Conservation (phyloP, 768 basidiomycete species). For the Tephrocybe sp. region DNA sequence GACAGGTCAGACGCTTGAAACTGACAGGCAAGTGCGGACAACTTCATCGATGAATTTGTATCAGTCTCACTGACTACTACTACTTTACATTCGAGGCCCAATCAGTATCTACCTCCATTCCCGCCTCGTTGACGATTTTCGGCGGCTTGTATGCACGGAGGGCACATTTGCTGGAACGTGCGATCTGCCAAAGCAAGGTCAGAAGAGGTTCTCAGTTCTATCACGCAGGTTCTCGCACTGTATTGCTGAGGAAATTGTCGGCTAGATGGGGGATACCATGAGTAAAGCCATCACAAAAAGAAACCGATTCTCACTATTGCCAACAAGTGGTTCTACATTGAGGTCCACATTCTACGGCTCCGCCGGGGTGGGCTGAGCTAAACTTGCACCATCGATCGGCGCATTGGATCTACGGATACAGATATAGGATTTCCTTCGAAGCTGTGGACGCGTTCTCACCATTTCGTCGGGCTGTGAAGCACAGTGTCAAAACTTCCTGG, state of each 20-base stretch:
- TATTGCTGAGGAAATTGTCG: conserved; percentile 71
- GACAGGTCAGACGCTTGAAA: too few relatives aligned
- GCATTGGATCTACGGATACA: conserved; percentile 55
- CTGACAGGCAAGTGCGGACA: too few relatives aligned
- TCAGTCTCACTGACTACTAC: background rate
- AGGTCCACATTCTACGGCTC: conserved; percentile 46
- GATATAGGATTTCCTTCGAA: background rate
- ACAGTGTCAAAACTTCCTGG: conserved; percentile 7
- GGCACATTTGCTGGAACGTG: conserved; percentile 27
- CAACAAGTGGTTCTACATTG: conserved; percentile 63
- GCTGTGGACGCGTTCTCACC: conserved; percentile 32
- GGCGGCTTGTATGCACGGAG: conserved; percentile 22
- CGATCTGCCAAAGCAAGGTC: conserved; percentile 25
- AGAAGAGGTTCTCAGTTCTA: conserved; percentile 9
- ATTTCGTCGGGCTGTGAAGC: conserved; percentile 54
- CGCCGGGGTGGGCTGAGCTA: conserved; percentile 56
- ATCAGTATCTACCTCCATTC: conserved; percentile 8
- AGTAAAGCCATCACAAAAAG: conserved; percentile 11
- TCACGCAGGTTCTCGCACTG: conserved; percentile 39
- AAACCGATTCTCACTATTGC: conserved; percentile 62
- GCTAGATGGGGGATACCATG: conserved; percentile 32
- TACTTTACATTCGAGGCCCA: background rate
- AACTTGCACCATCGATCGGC: conserved; percentile 67
- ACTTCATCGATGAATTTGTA: too few relatives aligned
- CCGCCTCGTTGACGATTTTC: conserved; percentile 1